A percentile compares a stretch with the other conserved stretches of the same genome.
Conservation (phyloP, 2,329 filamentous ascomycete genomes). For the Fusarium sp. region DNA sequence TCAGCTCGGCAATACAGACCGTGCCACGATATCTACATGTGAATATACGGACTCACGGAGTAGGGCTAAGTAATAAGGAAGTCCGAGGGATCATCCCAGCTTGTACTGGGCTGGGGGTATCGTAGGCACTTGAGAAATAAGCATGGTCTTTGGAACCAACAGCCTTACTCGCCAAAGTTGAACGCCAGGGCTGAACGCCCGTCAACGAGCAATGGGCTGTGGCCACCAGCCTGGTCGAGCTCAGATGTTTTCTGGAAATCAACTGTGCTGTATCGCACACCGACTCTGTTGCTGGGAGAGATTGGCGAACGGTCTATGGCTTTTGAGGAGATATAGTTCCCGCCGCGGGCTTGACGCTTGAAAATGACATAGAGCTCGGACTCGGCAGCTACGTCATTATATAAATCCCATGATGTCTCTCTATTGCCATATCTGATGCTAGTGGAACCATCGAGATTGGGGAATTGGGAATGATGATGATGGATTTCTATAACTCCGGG, state of each 20-base stretch:
- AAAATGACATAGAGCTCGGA: not conserved
- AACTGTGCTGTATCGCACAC: not conserved
- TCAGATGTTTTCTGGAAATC: not conserved
- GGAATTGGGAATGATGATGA: not conserved
- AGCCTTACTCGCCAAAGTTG: slow-evolving; percentile 3
- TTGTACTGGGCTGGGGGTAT: no score
- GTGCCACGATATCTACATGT: no score
- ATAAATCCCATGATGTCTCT: no score
- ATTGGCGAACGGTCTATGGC: not conserved
- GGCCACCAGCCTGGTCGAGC: not conserved
- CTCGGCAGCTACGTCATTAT: not conserved
- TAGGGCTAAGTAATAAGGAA: no score
- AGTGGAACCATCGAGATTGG: not conserved
- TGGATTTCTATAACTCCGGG: not conserved
- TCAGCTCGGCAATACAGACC: not conserved
- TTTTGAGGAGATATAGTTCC: not conserved
- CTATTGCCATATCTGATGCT: no score
- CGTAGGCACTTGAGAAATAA: not conserved
- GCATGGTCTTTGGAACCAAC: not conserved
- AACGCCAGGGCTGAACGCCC: not conserved
- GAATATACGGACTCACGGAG: no score
- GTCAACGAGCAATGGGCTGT: not conserved
- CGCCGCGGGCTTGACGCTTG: slow-evolving; percentile 9
- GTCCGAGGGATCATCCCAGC: no score
- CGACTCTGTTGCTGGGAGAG: not conserved